phyloP scores from a whole-genome alignment of 75 land plant species.

The Azolla pinnata region DNA sequence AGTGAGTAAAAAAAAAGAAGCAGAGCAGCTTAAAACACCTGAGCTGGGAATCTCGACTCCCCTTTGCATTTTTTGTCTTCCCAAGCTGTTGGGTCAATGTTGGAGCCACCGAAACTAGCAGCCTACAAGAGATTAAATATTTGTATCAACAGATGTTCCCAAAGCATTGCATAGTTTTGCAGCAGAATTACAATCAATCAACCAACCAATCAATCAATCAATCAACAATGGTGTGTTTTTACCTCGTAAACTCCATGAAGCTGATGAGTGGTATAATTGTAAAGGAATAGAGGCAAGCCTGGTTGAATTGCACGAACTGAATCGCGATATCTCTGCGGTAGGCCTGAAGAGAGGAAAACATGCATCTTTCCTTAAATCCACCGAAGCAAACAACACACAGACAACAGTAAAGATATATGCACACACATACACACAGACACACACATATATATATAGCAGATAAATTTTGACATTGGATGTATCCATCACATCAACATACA shows the following conservation, averaged over 20 bases:
- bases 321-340: constrained; percentile 42
- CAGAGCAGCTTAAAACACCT: constrained; percentile 30
- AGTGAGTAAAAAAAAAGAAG: background rate
- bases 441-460: too few species aligned
- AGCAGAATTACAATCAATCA: constrained; percentile 1
- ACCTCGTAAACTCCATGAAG: constrained; percentile 44
- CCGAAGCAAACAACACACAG: too few species aligned
- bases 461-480: too few species aligned
- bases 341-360: constrained; percentile 24
- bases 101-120: constrained; percentile 80
- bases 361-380: too few species aligned
- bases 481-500: too few species aligned
- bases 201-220: background rate
- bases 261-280: constrained; percentile 53
- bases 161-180: background rate
- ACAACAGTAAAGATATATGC: too few species aligned
- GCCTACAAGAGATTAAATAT: constrained; percentile 28
- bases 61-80: constrained; percentile 79
- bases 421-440: too few species aligned
- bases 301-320: constrained; percentile 55
- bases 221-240: background rate
- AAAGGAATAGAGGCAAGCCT: constrained; percentile 44
- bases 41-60: constrained; percentile 87
- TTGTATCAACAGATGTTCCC: background rate
- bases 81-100: constrained; percentile 84